Base-by-base conservation (phyloP, 2,329 filamentous ascomycete genomes). In the Plectosphaerella plurivora region DNA sequence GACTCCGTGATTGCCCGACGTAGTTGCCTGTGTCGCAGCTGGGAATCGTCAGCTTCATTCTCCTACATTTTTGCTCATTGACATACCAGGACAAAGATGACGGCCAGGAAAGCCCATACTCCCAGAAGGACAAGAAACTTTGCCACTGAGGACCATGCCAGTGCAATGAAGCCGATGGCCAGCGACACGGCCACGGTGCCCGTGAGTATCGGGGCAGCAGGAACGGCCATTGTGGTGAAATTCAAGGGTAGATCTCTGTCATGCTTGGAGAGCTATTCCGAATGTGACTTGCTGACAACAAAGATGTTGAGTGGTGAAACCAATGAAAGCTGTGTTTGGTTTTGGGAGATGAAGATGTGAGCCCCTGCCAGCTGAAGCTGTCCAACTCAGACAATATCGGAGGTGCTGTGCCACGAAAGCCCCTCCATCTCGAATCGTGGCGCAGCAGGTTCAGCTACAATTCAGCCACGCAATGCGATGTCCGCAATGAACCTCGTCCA, bases 41-140 rank as follows among this genome's bases (percentile, higher is more conserved):
- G 16, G 1, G n/a, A 4, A 2, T 6, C 12, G 7, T 52, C 18
- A 49, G 35, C 37, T 44, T 3, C 8, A 8, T 12, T 6, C 5
- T 16, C 14, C 28, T 28, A 12, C 5, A 16, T 3, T 16, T 18
- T 22, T 4, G 20, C 15, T 1, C 3, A 12, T 15, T n/a, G 25
- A 5, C 62, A 52, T 58, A 70, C 70, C 28, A 65, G 64, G 25
- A 64, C 42, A 47, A 67, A 68, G 47, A 69, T 60, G 50, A 56
- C 14, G 2, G 64, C 48, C 9, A 46, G 24, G 3, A 47, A 16
- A 6, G 22, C 33, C 5, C 52, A 35, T 14, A 55, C 11, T 11
- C 49, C 10, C 10, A 55, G 2, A 5, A 51, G 50, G 33, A 28
- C 39, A 33, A 53, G 25, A 11, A 41, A 6, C 9, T 53, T 50